Evolutionary conservation across 768 basidiomycete genomes (phyloP).

Genomic region (Russula olivacea): DNA sequence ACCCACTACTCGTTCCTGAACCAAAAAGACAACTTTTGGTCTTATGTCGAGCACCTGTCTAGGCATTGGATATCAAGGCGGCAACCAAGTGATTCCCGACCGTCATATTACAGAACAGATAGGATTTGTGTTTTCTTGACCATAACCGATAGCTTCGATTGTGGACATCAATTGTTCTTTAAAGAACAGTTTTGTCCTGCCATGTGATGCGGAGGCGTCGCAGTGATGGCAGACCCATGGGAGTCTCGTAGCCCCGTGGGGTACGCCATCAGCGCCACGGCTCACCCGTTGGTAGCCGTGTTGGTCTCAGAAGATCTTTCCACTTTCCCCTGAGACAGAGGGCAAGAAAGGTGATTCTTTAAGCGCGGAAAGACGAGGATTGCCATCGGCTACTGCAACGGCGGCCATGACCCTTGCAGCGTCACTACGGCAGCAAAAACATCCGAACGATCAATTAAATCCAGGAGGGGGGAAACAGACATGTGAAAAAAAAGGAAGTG

Average conservation of each 20-base stretch:
- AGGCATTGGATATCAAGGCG: not conserved
- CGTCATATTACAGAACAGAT: too few relatives aligned
- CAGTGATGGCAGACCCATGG: not conserved
- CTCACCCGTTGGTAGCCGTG: not conserved
- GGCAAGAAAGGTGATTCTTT: conserved; percentile 33
- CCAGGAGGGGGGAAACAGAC: not conserved
- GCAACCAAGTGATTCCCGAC: too few relatives aligned
- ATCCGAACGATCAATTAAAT: not conserved
- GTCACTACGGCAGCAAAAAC: conserved; percentile 25
- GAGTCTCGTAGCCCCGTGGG: not conserved
- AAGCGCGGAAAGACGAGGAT: conserved; percentile 27
- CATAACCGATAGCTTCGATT: not conserved
- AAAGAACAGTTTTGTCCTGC: not conserved
- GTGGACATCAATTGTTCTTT: not conserved
- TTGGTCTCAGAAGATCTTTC: conserved; percentile 2
- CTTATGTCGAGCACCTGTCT: not conserved
- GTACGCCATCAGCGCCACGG: not conserved
- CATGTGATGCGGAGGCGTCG: not conserved
- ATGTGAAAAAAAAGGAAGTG: not conserved
- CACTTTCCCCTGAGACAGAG: conserved; percentile 26
- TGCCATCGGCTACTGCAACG: conserved; percentile 26
- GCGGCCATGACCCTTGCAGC: conserved; percentile 32
- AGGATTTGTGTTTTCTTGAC: too few relatives aligned
- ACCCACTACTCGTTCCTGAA: not conserved
- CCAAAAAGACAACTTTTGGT: not conserved